Evolutionary conservation across 345 rosid genomes (phyloP), one percentile per base, ranked within the genome.

Genomic region (Tarenaya hassleriana): DNA sequence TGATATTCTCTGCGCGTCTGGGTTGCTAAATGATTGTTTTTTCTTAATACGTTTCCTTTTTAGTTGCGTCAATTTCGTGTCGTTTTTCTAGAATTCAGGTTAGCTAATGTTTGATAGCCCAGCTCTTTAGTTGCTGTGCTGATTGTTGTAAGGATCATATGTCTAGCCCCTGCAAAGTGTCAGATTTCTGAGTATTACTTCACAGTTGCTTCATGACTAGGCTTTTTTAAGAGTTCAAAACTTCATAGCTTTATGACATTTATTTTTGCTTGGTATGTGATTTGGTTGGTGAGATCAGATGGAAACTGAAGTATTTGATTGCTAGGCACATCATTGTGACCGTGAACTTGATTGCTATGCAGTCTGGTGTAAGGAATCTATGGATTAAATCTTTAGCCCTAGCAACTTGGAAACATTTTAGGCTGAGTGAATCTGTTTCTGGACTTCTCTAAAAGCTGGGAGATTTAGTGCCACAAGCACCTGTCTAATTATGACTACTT

Each of bases 401-500:
- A 32, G 19, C 31, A 31, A 19, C 38, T 50, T 34, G 32, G 32
- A 58, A 10, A 14, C 1, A 7, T 4, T 18, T 5, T 45, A 12
- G 46, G 17, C 9, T 16, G 37, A 21, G 34, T 40, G 0, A 59
- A 46, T 40, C 14, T 45, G 60, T 59, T 41, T 34, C 19, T 34
- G 52, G 51, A 59, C 44, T 21, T 19, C 52, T 20, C 42, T 27
- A 17, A 50, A 63, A 64, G 50, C 52, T 57, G 45, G 58, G 43
- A 64, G 59, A 42, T 64, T 45, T 0, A 65, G 50, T 64, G 47
- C 10, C 58, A 31, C 44, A n/a, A 58, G 65, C 17, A 56, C 41
- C 47, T 37, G 47, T 60, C 71, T 67, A 60, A 67, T 54, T 60
- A 42, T 14, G 68, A 74, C 55, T 75, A 75, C 80, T 79, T 91